A percentile compares a stretch with the other conserved stretches of the same genome.
phyloP scores from a whole-genome alignment of 2,329 filamentous ascomycete genomes.

The Massarina eburnea region DNA sequence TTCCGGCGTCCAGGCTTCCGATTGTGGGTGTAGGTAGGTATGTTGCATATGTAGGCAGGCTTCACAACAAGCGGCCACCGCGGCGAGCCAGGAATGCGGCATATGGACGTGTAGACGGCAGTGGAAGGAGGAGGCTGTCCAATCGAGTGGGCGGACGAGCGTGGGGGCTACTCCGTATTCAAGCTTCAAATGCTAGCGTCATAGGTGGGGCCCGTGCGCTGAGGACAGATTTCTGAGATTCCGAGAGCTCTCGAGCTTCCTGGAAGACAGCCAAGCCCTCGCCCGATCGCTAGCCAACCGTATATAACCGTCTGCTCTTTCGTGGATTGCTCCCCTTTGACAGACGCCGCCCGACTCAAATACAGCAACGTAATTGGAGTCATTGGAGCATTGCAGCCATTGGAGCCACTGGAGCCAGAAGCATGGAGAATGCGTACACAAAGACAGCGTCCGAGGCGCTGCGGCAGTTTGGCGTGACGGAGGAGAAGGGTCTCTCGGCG shows the following conservation, averaged over 20 bases:
- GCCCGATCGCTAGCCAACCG: neutral
- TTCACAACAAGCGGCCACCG: too few species aligned
- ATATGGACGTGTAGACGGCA: too few species aligned
- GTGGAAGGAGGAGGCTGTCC: too few species aligned
- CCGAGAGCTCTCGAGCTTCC: neutral
- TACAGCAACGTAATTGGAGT: too few species aligned
- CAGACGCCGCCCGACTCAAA: neutral
- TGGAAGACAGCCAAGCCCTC: neutral
- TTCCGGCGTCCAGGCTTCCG: too few species aligned
- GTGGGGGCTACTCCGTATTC: neutral
- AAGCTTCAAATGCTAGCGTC: constrained; percentile 2
- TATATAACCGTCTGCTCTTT: constrained; percentile 10
- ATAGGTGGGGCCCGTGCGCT: constrained; percentile 11
- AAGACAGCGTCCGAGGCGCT: constrained; percentile 54
- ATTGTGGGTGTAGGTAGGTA: too few species aligned
- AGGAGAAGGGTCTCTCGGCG: constrained; percentile 53
- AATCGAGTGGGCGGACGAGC: neutral
- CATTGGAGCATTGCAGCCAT: too few species aligned
- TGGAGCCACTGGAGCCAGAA: constrained; percentile 3
- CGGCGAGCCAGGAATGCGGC: too few species aligned
- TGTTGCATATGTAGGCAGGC: too few species aligned
- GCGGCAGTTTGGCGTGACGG: constrained; percentile 54
- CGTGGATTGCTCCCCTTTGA: neutral
- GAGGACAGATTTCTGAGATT: constrained; percentile 28
- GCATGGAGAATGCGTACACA: constrained; percentile 59